These are phyloP conservation scores for Tylopilus plumbeoviolaceoides DNA, from an alignment of 768 basidiomycete species.

Conservation along the genomic window DNA sequence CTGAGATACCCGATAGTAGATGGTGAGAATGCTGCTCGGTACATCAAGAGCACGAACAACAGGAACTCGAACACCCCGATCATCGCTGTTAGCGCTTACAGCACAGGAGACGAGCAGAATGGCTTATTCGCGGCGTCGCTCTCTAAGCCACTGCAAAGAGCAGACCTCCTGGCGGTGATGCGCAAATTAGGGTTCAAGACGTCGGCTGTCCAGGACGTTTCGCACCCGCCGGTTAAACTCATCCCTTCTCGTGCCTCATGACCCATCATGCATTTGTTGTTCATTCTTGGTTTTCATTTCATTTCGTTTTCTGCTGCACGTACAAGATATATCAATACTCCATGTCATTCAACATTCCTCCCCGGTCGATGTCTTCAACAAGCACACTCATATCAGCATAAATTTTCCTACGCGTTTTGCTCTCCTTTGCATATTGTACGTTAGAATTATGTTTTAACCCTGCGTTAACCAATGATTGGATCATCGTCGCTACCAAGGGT, in stretches of 20 bases:
- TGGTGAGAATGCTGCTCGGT: constrained; percentile 93
- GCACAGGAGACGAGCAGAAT: constrained; percentile 64
- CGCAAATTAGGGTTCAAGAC: constrained; percentile 90
- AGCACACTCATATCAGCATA: constrained; percentile 30
- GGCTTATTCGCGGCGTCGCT: constrained; percentile 78
- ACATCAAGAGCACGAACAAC: constrained; percentile 96
- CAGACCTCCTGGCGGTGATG: constrained; percentile 77
- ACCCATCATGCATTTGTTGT: constrained; percentile 19
- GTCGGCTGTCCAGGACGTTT: constrained; percentile 59
- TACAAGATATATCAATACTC: constrained; percentile 31
- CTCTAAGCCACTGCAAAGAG: constrained; percentile 86
- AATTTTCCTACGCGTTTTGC: constrained; percentile 15
- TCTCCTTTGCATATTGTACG: constrained; percentile 43
- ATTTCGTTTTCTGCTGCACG: constrained; percentile 32
- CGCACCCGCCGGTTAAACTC: constrained; percentile 47
- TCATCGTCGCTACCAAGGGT: not conserved
- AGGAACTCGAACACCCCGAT: constrained; percentile 93
- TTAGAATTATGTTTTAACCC: constrained; percentile 32
- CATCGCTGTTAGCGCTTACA: constrained; percentile 87
- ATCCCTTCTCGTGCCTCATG: constrained; percentile 36
- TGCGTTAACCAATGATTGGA: constrained; percentile 9
- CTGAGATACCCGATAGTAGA: constrained; percentile 53
- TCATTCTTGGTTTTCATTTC: constrained; percentile 24
- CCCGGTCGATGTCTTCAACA: constrained; percentile 20
- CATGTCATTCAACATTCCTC: constrained; percentile 28